phyloP scores from a whole-genome alignment of 371 early-diverging fungal species.

The Lichtheimia ornata region DNA sequence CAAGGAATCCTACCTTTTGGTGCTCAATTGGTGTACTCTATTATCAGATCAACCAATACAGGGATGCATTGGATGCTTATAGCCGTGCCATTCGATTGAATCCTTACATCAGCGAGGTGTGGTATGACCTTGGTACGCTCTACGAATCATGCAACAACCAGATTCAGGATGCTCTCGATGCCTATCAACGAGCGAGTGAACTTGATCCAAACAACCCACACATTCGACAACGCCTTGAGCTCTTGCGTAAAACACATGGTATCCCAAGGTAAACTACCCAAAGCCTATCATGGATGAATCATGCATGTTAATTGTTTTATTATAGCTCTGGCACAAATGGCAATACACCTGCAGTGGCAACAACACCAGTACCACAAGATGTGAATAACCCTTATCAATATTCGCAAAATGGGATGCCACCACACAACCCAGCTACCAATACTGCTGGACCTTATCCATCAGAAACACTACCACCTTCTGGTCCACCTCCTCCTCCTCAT shows the following conservation, averaged over 20 bases:
- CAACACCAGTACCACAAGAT: conserved; percentile 62
- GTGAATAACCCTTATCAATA: conserved; percentile 56
- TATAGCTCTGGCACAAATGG: not conserved
- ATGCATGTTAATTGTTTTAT: not conserved
- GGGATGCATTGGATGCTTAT: conserved; percentile 97
- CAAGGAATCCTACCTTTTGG: conserved; percentile 96
- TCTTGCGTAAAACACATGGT: conserved; percentile 10
- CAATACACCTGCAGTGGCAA: conserved; percentile 8
- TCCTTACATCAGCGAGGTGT: conserved; percentile 95
- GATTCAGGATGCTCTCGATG: conserved; percentile 94
- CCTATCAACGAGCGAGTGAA: conserved; percentile 82
- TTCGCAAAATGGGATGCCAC: conserved; percentile 10
- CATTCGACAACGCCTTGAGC: conserved; percentile 78
- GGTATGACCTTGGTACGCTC: conserved; percentile 93
- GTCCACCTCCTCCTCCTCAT: conserved; percentile 2
- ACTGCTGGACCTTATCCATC: conserved; percentile 5
- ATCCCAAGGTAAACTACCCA: conserved; percentile 3
- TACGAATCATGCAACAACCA: conserved; percentile 99
- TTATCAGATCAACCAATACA: conserved; percentile 93
- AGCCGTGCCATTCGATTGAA: conserved; percentile 92
- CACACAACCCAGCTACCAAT: not conserved
- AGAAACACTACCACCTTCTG: conserved; percentile 4
- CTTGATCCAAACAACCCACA: conserved; percentile 16
- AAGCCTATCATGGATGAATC: not conserved
- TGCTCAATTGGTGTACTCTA: conserved; percentile 98